Evolutionary conservation across 768 basidiomycete species (phyloP).

Genomic region (Auricularia auricula-judae): DNA sequence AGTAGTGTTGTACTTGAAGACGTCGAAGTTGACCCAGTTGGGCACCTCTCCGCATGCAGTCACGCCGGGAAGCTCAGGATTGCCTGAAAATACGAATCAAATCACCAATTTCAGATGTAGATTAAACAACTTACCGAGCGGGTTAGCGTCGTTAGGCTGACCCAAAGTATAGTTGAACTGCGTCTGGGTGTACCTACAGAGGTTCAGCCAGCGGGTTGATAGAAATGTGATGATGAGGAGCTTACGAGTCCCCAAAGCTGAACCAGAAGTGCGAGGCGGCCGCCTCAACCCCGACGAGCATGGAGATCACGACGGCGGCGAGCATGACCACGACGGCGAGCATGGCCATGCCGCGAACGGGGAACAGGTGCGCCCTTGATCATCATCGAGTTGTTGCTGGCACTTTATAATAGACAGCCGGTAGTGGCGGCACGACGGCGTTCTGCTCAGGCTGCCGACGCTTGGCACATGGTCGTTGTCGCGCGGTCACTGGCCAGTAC

Average conservation of each 20-base stretch:
- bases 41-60: slow-evolving; percentile 40
- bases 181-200: slow-evolving; percentile 36
- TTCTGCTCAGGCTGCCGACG: neutral
- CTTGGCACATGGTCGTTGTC: too few species aligned
- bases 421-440: too few species aligned
- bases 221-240: neutral
- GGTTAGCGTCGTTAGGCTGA: slow-evolving; percentile 35
- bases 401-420: too few species aligned
- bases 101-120: neutral
- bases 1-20: slow-evolving; percentile 41
- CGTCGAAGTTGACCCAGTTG: slow-evolving; percentile 51
- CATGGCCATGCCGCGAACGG: too few species aligned
- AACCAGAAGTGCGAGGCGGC: slow-evolving; percentile 33
- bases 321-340: too few species aligned
- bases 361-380: too few species aligned
- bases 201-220: neutral
- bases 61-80: slow-evolving; percentile 40
- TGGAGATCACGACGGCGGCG: too few species aligned
- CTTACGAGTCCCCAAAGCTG: slow-evolving; percentile 32
- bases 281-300: too few species aligned
- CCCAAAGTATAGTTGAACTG: slow-evolving; percentile 31
- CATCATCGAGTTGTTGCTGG: too few species aligned
- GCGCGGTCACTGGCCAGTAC: too few species aligned
- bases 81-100: slow-evolving; percentile 9
- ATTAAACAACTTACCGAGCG: slow-evolving; percentile 23